Percentiles rank a stretch among this genome's conserved stretches.
Conservation (phyloP, 495 filamentous ascomycete genomes). For the Tuber melanosporum region DNA sequence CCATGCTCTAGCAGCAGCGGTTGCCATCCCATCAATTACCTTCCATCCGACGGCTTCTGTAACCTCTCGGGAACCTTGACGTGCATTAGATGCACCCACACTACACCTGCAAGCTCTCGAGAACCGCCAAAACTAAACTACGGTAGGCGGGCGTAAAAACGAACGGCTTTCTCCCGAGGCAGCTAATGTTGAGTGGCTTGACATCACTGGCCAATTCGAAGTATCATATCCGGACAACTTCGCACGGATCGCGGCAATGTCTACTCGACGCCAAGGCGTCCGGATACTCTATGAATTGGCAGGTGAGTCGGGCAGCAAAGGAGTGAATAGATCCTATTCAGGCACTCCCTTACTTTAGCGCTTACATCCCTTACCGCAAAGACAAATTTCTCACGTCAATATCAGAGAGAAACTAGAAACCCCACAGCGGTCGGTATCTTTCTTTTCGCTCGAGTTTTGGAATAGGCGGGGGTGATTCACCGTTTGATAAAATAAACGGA, state of each 20-base stretch:
- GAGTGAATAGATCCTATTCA: conserved; percentile 44
- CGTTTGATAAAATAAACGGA: conserved; percentile 56
- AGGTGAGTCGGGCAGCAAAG: conserved; percentile 53
- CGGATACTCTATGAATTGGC: background rate
- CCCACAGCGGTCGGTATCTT: conserved; percentile 52
- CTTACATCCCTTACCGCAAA: background rate
- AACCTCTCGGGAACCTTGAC: conserved; percentile 59
- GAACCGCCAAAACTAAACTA: conserved; percentile 45
- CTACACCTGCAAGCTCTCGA: conserved; percentile 50
- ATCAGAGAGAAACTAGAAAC: conserved; percentile 4
- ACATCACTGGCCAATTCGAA: conserved; percentile 36
- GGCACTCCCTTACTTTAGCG: background rate
- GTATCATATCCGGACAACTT: background rate
- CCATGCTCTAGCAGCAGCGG: conserved; percentile 52
- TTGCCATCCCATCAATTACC: conserved; percentile 54
- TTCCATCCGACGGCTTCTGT: conserved; percentile 57
- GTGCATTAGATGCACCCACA: conserved; percentile 53
- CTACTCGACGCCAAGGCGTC: background rate
- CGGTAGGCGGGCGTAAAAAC: conserved; percentile 45
- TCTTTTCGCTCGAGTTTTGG: conserved; percentile 53
- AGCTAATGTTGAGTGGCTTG: conserved; percentile 53
- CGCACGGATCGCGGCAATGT: background rate
- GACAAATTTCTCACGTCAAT: background rate
- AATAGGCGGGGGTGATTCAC: conserved; percentile 52
- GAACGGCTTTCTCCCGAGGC: conserved; percentile 55